Base-by-base conservation (phyloP, 768 basidiomycete genomes). In the Xerocomellus intermedius region DNA sequence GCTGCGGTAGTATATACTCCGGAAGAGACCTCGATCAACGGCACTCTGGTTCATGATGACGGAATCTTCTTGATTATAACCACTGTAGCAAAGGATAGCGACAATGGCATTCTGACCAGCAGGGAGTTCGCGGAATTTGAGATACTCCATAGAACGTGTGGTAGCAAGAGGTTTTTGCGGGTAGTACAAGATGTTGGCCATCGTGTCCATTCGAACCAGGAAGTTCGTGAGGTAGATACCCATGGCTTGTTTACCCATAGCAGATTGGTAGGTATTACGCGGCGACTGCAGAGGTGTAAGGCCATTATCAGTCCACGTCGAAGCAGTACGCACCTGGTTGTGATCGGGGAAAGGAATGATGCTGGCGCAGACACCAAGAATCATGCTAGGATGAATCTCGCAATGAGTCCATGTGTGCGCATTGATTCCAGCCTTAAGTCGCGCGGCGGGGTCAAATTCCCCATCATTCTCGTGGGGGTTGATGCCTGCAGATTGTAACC, bases 241-340 rank as follows among this genome's bases (percentile, higher is more conserved):
- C 96, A 99, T 99, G 12, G 96, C 96, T 84, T 99, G 96, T 77
- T 99, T 99, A 64, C 97, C 97, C 96, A 99, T 99, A 49, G 96
- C 96, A 42, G 96, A 98, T 76, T 99, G 96, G 68, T 99, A 99
- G 5, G 96, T 99, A 69, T 99, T 99, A 85, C 96, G 97, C 61
- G 96, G 96, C 55, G 96, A 99, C 92, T 98, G 59, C 10, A 32
- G 50, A 30, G 54, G 19, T 63, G 53, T 57, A 44, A 57, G 38
- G 17, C 16, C n/a, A 36, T 33, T 8, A 35, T 35, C 37, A 30
- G 38, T 42, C 45, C 3, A 44, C 47, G 43, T 13, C 24, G 5
- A 37, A 57, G 48, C 32, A 28, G 28, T 41, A 74, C 85, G 57
- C 68, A 92, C 94, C 80, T 97, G 96, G 65, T 99, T 99, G 73